Evolutionary conservation across 2,329 filamentous ascomycete species (phyloP).

Genomic region (Hypoxylon sp.): DNA sequence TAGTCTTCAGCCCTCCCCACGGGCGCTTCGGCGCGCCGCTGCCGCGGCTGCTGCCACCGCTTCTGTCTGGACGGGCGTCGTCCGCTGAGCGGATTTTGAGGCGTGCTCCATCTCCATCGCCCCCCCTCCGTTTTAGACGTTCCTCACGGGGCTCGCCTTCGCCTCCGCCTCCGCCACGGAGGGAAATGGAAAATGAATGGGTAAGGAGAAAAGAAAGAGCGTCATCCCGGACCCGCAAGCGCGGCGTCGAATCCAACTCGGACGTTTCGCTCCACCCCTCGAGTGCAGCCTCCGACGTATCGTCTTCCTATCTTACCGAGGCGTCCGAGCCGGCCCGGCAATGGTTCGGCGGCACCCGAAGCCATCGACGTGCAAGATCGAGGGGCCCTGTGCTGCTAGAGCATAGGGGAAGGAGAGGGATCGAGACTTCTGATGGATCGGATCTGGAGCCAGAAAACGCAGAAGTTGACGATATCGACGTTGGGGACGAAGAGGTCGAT

Average conservation of each 20-base stretch:
- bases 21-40: too few species aligned
- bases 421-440: background rate
- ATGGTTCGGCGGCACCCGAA: background rate
- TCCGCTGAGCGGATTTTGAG: background rate
- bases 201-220: background rate
- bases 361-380: background rate
- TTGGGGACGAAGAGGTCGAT: slow-evolving; percentile 20
- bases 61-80: background rate
- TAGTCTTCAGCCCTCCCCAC: background rate
- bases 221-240: background rate
- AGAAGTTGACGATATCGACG: background rate
- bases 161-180: background rate
- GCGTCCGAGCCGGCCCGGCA: background rate
- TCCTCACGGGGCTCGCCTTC: background rate
- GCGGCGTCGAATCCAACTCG: background rate
- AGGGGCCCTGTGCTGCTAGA: background rate
- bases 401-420: background rate
- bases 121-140: too few species aligned
- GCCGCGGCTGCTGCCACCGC: too few species aligned
- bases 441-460: background rate
- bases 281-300: background rate
- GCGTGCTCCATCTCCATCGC: too few species aligned
- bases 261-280: background rate
- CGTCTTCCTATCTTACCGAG: background rate
- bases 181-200: background rate